Percentiles rank a stretch among this genome's conserved stretches.
phyloP scores from a whole-genome alignment of 192 early-diverging fungal species.

The Dissophora globulifera region DNA sequence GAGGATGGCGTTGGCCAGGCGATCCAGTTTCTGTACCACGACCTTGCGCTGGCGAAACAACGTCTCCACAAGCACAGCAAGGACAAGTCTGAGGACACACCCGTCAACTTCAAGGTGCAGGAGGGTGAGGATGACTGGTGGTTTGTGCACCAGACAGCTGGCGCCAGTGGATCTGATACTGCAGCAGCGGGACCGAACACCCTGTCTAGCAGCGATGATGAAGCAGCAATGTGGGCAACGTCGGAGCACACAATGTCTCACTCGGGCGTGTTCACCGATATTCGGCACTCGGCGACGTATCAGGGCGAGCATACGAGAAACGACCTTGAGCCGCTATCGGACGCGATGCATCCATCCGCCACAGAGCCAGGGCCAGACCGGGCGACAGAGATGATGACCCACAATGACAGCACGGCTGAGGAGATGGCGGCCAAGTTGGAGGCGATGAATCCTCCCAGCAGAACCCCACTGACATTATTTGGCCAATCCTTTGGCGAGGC shows the following conservation, averaged over 20 bases:
- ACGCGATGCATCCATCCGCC: background rate
- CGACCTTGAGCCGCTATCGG: constrained; percentile 19
- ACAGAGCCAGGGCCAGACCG: constrained; percentile 43
- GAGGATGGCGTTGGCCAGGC: constrained; percentile 72
- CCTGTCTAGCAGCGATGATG: constrained; percentile 39
- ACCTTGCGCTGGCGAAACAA: constrained; percentile 63
- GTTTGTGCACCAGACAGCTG: constrained; percentile 36
- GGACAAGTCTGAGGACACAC: constrained; percentile 39
- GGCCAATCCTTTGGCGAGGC: constrained; percentile 13
- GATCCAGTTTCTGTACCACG: constrained; percentile 69
- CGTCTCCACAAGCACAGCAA: constrained; percentile 38
- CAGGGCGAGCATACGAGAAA: background rate
- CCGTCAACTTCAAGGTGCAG: constrained; percentile 29
- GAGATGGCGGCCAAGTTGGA: constrained; percentile 29
- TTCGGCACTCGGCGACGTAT: constrained; percentile 15
- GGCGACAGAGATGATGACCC: constrained; percentile 2
- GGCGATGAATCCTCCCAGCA: constrained; percentile 15
- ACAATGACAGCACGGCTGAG: constrained; percentile 23
- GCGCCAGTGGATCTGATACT: constrained; percentile 32
- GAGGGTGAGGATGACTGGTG: constrained; percentile 42
- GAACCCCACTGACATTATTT: constrained; percentile 14
- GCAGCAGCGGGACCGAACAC: constrained; percentile 27
- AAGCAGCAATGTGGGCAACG: constrained; percentile 10
- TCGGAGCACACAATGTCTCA: constrained; percentile 12
- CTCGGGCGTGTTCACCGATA: constrained; percentile 8